Percentiles rank a stretch among this genome's conserved stretches.
Evolutionary conservation across 768 basidiomycete species (phyloP).

Genomic region (Boletus eberwhitei): DNA sequence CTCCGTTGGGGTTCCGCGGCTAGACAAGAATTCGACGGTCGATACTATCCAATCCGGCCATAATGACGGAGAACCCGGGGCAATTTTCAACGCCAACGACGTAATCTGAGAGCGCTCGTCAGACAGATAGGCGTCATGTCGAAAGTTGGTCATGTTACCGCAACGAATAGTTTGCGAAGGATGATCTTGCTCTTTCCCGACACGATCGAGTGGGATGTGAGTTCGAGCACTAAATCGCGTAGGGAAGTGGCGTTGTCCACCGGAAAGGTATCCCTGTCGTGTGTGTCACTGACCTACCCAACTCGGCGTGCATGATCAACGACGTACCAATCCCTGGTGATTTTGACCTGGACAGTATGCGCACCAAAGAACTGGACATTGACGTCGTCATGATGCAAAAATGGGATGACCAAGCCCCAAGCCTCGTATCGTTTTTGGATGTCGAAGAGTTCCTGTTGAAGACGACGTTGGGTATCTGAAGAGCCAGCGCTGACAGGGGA

Average conservation of each 20-base stretch:
- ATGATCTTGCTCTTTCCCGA: conserved; percentile 64
- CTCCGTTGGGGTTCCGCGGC: conserved; percentile 54
- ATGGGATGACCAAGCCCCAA: conserved; percentile 80
- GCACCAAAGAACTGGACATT: conserved; percentile 96
- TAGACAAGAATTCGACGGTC: conserved; percentile 60
- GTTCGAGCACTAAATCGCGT: conserved; percentile 63
- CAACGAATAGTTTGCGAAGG: conserved; percentile 83
- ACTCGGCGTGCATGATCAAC: background rate
- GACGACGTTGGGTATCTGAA: conserved; percentile 56
- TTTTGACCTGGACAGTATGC: conserved; percentile 92
- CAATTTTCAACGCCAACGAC: conserved; percentile 69
- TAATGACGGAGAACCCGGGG: conserved; percentile 51
- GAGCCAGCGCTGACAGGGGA: conserved; percentile 48
- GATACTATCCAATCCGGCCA: conserved; percentile 79
- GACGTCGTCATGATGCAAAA: conserved; percentile 65
- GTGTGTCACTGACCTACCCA: conserved; percentile 1
- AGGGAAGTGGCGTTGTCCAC: conserved; percentile 54
- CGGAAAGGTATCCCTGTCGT: conserved; percentile 70
- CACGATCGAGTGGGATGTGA: conserved; percentile 63
- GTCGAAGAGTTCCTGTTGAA: conserved; percentile 73
- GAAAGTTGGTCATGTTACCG: conserved; percentile 43
- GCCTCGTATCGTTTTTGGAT: conserved; percentile 75
- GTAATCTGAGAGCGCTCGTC: conserved; percentile 44
- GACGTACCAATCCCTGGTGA: conserved; percentile 83
- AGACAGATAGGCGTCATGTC: background rate